A percentile compares a stretch with the other conserved stretches of the same genome.
phyloP scores from a whole-genome alignment of 2,329 filamentous ascomycete genomes.

The Monosporascus sp. region DNA sequence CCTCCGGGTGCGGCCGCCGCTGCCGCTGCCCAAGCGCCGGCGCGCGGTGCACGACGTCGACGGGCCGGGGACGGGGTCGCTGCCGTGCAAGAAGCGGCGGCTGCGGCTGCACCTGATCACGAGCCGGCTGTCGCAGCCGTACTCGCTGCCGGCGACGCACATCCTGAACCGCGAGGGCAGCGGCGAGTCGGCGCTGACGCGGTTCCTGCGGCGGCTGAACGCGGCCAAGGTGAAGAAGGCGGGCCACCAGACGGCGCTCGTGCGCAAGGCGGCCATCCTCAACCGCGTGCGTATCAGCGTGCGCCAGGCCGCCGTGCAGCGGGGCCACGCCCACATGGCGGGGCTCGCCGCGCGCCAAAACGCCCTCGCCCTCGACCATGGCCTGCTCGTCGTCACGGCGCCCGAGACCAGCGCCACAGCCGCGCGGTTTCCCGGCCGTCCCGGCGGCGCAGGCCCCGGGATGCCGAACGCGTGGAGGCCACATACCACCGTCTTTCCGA shows the following conservation, averaged over 20 bases:
- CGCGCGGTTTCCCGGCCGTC: constrained; percentile 4
- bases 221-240: constrained; percentile 33
- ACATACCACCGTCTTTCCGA: constrained; percentile 17
- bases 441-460: constrained; percentile 6
- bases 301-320: constrained; percentile 28
- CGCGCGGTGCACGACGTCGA: constrained; percentile 55
- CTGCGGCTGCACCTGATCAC: constrained; percentile 60
- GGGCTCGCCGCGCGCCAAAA: constrained; percentile 27
- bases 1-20: constrained; percentile 3
- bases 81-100: constrained; percentile 61
- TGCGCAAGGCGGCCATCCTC: constrained; percentile 61
- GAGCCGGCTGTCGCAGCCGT: constrained; percentile 63
- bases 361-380: constrained; percentile 29
- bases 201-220: constrained; percentile 43
- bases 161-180: constrained; percentile 58
- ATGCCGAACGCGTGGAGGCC: constrained; percentile 20
- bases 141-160: constrained; percentile 63
- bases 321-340: constrained; percentile 26
- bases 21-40: constrained; percentile 37
- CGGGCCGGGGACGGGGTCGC: constrained; percentile 43
- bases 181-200: constrained; percentile 32
- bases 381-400: constrained; percentile 25
- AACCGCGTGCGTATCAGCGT: constrained; percentile 52
- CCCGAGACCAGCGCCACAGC: neutral
- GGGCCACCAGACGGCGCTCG: constrained; percentile 42